phyloP scores from a whole-genome alignment of 305 asterid genomes.

The Rubia balearica region DNA sequence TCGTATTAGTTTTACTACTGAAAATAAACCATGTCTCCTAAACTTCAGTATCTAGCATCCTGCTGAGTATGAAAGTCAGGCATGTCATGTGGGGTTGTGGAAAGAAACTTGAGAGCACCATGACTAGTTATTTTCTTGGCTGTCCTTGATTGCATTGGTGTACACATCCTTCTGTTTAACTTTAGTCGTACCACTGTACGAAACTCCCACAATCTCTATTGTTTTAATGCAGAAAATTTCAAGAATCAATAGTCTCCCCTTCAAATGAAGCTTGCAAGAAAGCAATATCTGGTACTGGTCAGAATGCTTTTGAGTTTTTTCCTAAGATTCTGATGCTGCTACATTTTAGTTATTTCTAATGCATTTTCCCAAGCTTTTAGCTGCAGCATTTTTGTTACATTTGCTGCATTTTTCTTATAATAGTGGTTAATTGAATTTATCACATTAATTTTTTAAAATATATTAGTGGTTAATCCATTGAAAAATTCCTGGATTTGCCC shows the following conservation, averaged over 20 bases:
- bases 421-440: no score
- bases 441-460: no score
- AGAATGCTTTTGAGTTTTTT: constrained; percentile 15
- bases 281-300: constrained; percentile 36
- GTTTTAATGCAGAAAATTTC: constrained; percentile 53
- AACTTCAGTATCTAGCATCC: not conserved
- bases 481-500: no score
- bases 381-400: no score
- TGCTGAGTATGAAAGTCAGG: not conserved
- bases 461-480: no score
- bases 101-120: not conserved
- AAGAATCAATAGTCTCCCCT: constrained; percentile 31
- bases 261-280: constrained; percentile 24
- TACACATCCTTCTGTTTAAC: not conserved
- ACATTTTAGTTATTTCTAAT: no score
- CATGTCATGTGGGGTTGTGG: not conserved
- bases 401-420: no score
- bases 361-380: no score
- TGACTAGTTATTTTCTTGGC: not conserved
- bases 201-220: not conserved
- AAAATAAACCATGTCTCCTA: not conserved
- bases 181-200: not conserved
- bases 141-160: not conserved
- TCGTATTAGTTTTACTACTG: not conserved
- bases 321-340: not conserved